A percentile compares a stretch with the other conserved stretches of the same genome.
phyloP scores from a whole-genome alignment of 75 land plant species.

The Picea sitchensis region DNA sequence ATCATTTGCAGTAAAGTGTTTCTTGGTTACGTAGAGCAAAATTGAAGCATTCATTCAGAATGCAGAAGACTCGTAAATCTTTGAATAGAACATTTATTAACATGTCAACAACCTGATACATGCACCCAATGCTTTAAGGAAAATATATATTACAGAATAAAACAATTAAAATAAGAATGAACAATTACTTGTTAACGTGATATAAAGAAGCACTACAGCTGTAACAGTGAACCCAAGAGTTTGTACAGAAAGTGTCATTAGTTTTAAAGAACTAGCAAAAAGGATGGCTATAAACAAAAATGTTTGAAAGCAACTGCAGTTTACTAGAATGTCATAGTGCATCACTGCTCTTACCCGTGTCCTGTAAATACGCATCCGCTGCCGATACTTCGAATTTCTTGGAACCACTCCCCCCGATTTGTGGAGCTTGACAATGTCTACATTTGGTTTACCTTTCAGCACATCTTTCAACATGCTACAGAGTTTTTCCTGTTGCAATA shows the following conservation, averaged over 20 bases:
- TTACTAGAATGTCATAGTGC: neutral
- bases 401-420: slow-evolving; percentile 96
- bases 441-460: slow-evolving; percentile 66
- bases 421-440: slow-evolving; percentile 96
- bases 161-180: neutral
- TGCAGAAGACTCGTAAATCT: neutral
- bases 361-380: slow-evolving; percentile 58
- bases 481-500: slow-evolving; percentile 64
- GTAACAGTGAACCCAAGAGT: neutral
- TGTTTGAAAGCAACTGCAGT: neutral
- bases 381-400: slow-evolving; percentile 75
- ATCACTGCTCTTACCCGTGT: slow-evolving; percentile 57
- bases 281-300: neutral
- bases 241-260: neutral
- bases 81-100: neutral
- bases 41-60: neutral
- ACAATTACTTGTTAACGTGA: neutral
- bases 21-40: too few species aligned
- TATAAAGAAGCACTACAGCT: neutral
- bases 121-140: neutral
- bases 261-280: slow-evolving; percentile 1
- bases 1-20: neutral
- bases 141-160: neutral
- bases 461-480: slow-evolving; percentile 89
- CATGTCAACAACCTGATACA: neutral